phyloP scores from a whole-genome alignment of 108 stramenopile species.

The Cyclotella choctawhatcheeana region DNA sequence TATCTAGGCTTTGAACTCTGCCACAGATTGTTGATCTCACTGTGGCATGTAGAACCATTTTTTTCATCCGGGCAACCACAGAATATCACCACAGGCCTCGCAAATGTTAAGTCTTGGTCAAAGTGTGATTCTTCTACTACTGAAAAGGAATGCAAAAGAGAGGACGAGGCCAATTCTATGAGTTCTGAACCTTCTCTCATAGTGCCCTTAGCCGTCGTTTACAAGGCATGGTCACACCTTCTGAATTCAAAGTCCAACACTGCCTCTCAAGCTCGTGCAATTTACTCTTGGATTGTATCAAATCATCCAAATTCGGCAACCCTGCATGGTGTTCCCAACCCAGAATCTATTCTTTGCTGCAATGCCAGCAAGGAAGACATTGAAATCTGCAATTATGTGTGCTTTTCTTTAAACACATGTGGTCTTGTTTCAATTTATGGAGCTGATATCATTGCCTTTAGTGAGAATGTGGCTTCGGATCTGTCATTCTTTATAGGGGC shows the following conservation, averaged over 20 bases:
- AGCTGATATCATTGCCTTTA: constrained; percentile 18
- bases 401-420: constrained; percentile 17
- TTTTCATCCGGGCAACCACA: neutral
- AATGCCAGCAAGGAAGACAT: constrained; percentile 22
- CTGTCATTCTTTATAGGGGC: constrained; percentile 38
- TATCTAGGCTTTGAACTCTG: constrained; percentile 41
- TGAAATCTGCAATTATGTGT: constrained; percentile 40
- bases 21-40: constrained; percentile 29
- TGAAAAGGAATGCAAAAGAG: neutral
- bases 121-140: neutral
- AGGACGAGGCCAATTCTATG: neutral
- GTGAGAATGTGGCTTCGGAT: constrained; percentile 4
- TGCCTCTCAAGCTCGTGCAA: constrained; percentile 19
- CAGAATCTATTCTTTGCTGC: neutral
- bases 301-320: constrained; percentile 26
- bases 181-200: constrained; percentile 18
- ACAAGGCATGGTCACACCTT: constrained; percentile 34
- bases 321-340: constrained; percentile 6
- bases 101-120: constrained; percentile 34
- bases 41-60: constrained; percentile 21
- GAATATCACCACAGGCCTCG: constrained; percentile 4
- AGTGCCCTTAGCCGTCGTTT: constrained; percentile 35
- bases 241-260: constrained; percentile 7
- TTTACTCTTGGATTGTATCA: constrained; percentile 46
- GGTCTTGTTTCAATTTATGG: constrained; percentile 29